Conservation (phyloP, 495 filamentous ascomycete genomes). For the Hypoxylon cercidicola region DNA sequence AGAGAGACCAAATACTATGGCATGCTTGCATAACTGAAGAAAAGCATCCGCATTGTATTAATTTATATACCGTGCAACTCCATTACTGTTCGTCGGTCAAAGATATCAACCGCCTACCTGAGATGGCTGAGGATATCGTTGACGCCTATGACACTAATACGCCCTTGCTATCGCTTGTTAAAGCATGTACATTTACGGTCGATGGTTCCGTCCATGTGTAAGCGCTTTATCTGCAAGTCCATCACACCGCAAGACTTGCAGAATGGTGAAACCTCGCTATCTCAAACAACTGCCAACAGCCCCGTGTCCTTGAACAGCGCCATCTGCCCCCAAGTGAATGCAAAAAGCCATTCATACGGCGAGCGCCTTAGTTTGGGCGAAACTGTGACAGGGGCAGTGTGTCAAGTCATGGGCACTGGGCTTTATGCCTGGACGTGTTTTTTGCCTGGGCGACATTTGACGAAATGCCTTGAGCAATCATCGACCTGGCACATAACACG, state of each 20-base stretch:
- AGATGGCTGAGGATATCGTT: background rate
- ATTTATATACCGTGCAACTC: background rate
- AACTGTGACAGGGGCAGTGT: no score
- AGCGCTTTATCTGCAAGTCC: conserved; percentile 25
- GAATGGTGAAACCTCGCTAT: background rate
- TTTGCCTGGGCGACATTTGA: no score
- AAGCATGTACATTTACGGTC: conserved; percentile 15
- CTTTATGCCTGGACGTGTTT: no score
- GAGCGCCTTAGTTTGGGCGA: background rate
- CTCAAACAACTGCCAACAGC: background rate
- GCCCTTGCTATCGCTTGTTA: background rate
- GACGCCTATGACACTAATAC: background rate
- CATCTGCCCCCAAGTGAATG: background rate
- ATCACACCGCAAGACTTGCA: background rate
- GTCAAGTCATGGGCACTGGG: no score
- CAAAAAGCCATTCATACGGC: background rate
- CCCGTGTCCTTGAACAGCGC: background rate
- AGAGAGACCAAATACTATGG: no score
- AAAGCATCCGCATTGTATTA: conserved; percentile 26
- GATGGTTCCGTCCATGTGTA: conserved; percentile 19
- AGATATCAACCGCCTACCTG: background rate
- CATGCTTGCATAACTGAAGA: no score
- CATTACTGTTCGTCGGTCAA: background rate
- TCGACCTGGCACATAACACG: no score
- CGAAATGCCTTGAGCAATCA: no score